These are phyloP conservation scores for Chiua virens DNA, from an alignment of 768 basidiomycete species.

Conservation along the genomic window DNA sequence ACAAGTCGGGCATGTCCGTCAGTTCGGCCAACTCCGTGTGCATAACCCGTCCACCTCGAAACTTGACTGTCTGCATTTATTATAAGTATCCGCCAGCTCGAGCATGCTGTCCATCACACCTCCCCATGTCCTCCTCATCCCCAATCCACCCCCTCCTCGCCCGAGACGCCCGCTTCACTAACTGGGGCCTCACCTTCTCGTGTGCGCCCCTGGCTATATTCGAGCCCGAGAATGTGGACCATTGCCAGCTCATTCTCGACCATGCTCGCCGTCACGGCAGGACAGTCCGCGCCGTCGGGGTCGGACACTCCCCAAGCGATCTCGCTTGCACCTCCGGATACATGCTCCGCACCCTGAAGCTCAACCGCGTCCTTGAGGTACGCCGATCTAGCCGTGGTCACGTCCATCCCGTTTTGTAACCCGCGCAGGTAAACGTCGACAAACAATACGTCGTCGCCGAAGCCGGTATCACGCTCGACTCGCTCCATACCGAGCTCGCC, in stretches of 20 bases:
- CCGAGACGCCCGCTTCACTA: slow-evolving; percentile 57
- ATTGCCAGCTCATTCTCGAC: slow-evolving; percentile 77
- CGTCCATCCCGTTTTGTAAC: slow-evolving; percentile 13
- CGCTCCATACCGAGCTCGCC: slow-evolving; percentile 69
- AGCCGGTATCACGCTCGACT: slow-evolving; percentile 75
- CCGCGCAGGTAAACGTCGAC: slow-evolving; percentile 62
- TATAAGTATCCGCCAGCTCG: too few relatives aligned
- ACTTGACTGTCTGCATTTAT: too few relatives aligned
- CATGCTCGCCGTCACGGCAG: slow-evolving; percentile 73
- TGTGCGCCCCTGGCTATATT: slow-evolving; percentile 73
- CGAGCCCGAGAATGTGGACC: slow-evolving; percentile 63
- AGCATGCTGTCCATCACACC: too few relatives aligned
- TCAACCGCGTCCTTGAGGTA: slow-evolving; percentile 78
- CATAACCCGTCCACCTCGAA: slow-evolving; percentile 29
- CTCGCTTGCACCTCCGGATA: slow-evolving; percentile 86
- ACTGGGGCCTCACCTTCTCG: slow-evolving; percentile 84
- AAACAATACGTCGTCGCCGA: slow-evolving; percentile 68
- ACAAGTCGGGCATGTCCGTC: slow-evolving; percentile 1
- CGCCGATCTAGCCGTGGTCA: slow-evolving; percentile 31
- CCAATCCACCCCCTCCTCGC: slow-evolving; percentile 43
- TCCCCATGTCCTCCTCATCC: slow-evolving; percentile 36
- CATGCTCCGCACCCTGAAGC: slow-evolving; percentile 76
- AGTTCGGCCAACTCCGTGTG: slow-evolving; percentile 2
- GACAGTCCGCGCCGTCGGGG: slow-evolving; percentile 78
- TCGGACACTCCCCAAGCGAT: slow-evolving; percentile 93